Conservation (phyloP, 805 yeast species). For the Maudiozyma turicensis region DNA sequence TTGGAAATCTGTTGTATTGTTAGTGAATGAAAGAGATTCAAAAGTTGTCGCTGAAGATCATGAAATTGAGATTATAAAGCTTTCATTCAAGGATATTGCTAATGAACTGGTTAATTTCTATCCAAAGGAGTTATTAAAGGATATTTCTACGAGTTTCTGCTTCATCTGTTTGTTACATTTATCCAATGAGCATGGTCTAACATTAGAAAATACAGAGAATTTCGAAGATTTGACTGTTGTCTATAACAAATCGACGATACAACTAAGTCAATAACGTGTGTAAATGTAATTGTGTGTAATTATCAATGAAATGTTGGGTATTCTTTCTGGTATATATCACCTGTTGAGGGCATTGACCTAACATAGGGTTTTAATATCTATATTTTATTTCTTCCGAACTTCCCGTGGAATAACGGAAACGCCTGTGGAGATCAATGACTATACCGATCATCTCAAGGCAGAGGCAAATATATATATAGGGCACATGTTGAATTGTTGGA, state of each 20-base stretch:
- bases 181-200: constrained; percentile 76
- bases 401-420: no score
- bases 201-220: constrained; percentile 39
- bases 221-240: constrained; percentile 21
- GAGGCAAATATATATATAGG: no score
- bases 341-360: no score
- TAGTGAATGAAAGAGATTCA: constrained; percentile 13
- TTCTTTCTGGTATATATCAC: no score
- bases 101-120: constrained; percentile 43
- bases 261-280: neutral
- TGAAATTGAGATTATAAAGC: neutral
- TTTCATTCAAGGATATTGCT: constrained; percentile 39
- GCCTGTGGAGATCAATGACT: no score
- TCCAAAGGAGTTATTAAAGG: constrained; percentile 45
- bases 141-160: constrained; percentile 75
- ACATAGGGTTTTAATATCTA: no score
- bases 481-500: no score
- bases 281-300: neutral
- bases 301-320: no score
- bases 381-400: no score
- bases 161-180: constrained; percentile 76
- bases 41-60: constrained; percentile 10
- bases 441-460: no score
- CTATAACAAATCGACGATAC: constrained; percentile 3
- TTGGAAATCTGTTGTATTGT: constrained; percentile 46